Percentiles rank a stretch among this genome's conserved stretches.
Evolutionary conservation across 1,284 basidiomycete species (phyloP).

Genomic region (Trametes versicolor): DNA sequence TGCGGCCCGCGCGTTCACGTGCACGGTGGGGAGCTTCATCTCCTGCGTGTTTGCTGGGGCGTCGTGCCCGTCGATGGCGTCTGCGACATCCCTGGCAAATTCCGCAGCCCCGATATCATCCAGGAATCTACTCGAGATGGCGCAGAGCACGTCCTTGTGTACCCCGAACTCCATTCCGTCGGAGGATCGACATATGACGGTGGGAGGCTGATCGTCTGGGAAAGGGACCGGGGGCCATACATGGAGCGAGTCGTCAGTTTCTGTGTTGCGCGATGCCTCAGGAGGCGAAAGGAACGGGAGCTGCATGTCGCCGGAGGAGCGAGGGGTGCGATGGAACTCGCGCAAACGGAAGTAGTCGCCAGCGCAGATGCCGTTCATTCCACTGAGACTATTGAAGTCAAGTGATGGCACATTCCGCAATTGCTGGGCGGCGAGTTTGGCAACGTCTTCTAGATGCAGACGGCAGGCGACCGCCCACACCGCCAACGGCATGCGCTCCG

Average conservation of each 20-base stretch:
- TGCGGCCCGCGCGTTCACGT: background rate
- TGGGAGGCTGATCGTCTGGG: background rate
- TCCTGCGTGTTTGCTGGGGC: background rate
- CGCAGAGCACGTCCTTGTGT: slow-evolving; percentile 21
- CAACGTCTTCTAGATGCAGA: slow-evolving; percentile 47
- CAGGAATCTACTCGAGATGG: background rate
- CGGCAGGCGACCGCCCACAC: slow-evolving; percentile 26
- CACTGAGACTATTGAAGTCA: background rate
- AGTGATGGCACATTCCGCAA: background rate
- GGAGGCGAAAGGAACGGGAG: too few species aligned
- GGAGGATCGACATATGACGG: slow-evolving; percentile 36
- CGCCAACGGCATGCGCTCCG: background rate
- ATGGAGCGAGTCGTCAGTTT: too few species aligned
- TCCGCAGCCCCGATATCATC: background rate
- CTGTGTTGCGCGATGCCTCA: too few species aligned
- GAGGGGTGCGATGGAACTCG: too few species aligned
- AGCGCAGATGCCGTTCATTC: background rate
- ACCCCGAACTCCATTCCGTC: slow-evolving; percentile 27
- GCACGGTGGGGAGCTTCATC: background rate
- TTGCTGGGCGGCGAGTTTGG: slow-evolving; percentile 69
- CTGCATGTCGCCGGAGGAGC: too few species aligned
- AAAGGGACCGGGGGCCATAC: too few species aligned
- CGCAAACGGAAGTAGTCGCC: background rate
- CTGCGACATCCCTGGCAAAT: background rate
- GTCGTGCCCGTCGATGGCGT: background rate